Evolutionary conservation across 257 asterid genomes (phyloP).

Genomic region (Solanum piurae): DNA sequence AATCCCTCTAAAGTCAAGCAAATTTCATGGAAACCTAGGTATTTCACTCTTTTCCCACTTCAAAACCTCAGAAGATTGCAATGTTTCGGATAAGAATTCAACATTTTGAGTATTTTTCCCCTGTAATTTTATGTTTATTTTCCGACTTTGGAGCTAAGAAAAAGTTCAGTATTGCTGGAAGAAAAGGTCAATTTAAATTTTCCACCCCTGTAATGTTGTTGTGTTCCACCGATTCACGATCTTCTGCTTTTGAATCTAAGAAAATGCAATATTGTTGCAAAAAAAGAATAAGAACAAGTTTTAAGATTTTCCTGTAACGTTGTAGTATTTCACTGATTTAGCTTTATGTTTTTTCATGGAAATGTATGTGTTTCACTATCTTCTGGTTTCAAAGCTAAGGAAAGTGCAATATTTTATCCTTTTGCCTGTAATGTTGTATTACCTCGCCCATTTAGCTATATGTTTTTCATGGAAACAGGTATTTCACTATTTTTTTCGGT

Average conservation of each 20-base stretch:
- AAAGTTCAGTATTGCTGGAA: not conserved
- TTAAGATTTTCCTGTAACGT: not conserved
- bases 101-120: not conserved
- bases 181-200: not conserved
- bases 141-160: not conserved
- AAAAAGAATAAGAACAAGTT: not conserved
- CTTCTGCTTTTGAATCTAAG: not conserved
- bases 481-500: not conserved
- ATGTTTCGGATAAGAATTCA: not conserved
- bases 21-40: conserved; percentile 92
- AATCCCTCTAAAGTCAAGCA: conserved; percentile 88
- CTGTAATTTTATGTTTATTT: not conserved
- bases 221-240: not conserved
- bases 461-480: not conserved
- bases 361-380: not conserved
- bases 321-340: not conserved
- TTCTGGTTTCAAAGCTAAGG: not conserved
- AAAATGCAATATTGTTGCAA: no score
- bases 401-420: not conserved
- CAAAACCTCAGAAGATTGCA: not conserved
- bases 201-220: not conserved
- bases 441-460: conserved; percentile 21
- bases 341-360: not conserved
- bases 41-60: not conserved
- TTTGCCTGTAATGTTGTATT: not conserved